These are phyloP conservation scores for Radiomyces spectabilis DNA, from an alignment of 192 early-diverging fungal species.

Conservation along the genomic window DNA sequence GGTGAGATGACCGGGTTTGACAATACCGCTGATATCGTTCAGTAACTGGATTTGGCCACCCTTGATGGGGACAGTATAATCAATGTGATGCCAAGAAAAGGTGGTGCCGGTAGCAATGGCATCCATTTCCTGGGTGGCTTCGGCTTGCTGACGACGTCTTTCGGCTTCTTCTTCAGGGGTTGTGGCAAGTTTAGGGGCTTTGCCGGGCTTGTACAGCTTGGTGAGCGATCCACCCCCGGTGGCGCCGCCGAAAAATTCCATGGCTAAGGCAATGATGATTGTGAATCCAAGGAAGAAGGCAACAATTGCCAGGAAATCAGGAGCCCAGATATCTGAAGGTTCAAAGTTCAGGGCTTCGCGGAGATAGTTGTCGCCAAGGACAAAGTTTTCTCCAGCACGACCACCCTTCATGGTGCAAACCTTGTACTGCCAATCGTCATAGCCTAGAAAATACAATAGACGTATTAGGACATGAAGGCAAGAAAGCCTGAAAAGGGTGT, in stretches of 20 bases:
- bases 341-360: slow-evolving; percentile 45
- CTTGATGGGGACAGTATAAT: slow-evolving; percentile 63
- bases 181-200: slow-evolving; percentile 12
- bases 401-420: slow-evolving; percentile 61
- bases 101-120: slow-evolving; percentile 35
- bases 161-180: slow-evolving; percentile 28
- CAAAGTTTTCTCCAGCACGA: slow-evolving; percentile 39
- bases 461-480: slow-evolving; percentile 15
- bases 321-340: slow-evolving; percentile 45
- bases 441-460: no score
- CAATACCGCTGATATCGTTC: slow-evolving; percentile 58
- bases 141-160: slow-evolving; percentile 19
- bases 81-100: slow-evolving; percentile 56
- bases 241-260: slow-evolving; percentile 53
- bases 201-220: slow-evolving; percentile 33
- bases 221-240: slow-evolving; percentile 38
- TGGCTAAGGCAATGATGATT: slow-evolving; percentile 26
- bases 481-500: no score
- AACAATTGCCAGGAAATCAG: slow-evolving; percentile 51
- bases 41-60: slow-evolving; percentile 58
- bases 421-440: slow-evolving; percentile 33
- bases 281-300: slow-evolving; percentile 39
- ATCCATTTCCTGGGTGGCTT: slow-evolving; percentile 30
- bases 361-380: slow-evolving; percentile 57
- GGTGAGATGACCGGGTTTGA: slow-evolving; percentile 67